Conservation (phyloP, 148 eudicot species). For the Limonium bicolor region DNA sequence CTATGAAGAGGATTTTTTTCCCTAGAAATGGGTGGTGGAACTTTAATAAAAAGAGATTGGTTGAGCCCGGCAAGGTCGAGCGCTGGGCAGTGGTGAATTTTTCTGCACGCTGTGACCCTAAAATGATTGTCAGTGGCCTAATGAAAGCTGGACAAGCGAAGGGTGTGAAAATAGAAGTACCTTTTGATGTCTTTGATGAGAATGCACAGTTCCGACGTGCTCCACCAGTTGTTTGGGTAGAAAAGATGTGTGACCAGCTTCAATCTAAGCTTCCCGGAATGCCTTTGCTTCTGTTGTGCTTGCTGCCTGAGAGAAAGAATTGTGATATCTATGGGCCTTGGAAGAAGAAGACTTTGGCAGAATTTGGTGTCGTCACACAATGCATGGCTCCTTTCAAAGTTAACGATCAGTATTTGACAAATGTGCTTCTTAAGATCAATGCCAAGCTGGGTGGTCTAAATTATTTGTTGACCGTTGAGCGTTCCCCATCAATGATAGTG, state of each 20-base stretch:
- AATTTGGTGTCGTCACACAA: too few relatives aligned
- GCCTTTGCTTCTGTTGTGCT: constrained; percentile 19
- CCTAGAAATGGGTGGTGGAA: constrained; percentile 93
- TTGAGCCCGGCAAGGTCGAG: constrained; percentile 6
- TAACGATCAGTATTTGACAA: too few relatives aligned
- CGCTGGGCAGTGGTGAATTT: constrained; percentile 25
- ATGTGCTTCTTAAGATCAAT: too few relatives aligned
- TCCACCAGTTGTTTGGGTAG: constrained; percentile 29
- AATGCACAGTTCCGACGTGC: constrained; percentile 15
- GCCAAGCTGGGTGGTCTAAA: constrained; percentile 54
- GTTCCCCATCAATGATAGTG: constrained; percentile 15
- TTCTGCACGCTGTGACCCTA: constrained; percentile 22
- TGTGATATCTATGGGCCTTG: constrained; percentile 31
- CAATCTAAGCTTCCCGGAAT: constrained; percentile 24
- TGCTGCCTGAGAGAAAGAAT: constrained; percentile 32
- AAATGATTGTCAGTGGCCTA: constrained; percentile 8
- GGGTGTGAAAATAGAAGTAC: constrained; percentile 19
- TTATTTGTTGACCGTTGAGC: constrained; percentile 21
- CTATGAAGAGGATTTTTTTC: constrained; percentile 76
- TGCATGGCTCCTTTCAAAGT: too few relatives aligned
- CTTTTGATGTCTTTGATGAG: constrained; percentile 24
- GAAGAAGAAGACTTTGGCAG: too few relatives aligned
- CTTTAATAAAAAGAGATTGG: constrained; percentile 53
- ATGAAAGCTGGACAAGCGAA: constrained; percentile 21
- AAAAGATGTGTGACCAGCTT: constrained; percentile 23